Evolutionary conservation across 208 protist species (phyloP), one percentile per base, ranked within the genome.

Genomic region (Naegleria lovaniensis): DNA sequence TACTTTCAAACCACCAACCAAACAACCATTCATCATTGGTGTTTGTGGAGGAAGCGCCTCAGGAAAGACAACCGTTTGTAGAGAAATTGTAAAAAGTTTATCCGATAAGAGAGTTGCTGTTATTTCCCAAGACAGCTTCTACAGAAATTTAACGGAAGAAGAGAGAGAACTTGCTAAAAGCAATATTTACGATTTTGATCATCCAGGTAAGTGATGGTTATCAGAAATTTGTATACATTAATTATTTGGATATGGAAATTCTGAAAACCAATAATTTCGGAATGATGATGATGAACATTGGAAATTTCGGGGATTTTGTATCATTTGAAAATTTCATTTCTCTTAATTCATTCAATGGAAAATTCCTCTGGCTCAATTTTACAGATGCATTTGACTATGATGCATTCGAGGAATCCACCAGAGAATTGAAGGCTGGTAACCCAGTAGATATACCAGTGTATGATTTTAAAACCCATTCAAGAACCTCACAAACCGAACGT

Each of bases 121-220:
- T 38, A 92, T 98, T 58, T 95, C 94, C 29, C 93, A 96, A 91
- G 97, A 98, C 79, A 95, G 85, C 88, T 98, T 98, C 92, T 98
- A 98, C 88, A 91, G 90, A 79, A 86, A 91, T 22, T 87, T 94
- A 29, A 43, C 7, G 11, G 92, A 93, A 75, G 91, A 92, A 39
- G 41, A 90, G 41, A 85, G 43, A 41, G 88, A 91, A 79, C 75
- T 90, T 39, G 83, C 91, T 22, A 94, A 94, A 90, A 94, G 94
- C 75, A 92, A 96, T 52, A 92, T 96, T 79, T 96, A 94, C 67
- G 94, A 96, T 90, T 96, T 96, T 91, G 95, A 96, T 89, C 93
- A 94, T 91, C 94, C 95, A 58, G 90, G 88, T 92, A 90, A 36
- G 41, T 67, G 36, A 19, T 43, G 51, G 7, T 48, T 9, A 39